Evolutionary conservation across 768 basidiomycete species (phyloP).

Genomic region (Mycena galopus): DNA sequence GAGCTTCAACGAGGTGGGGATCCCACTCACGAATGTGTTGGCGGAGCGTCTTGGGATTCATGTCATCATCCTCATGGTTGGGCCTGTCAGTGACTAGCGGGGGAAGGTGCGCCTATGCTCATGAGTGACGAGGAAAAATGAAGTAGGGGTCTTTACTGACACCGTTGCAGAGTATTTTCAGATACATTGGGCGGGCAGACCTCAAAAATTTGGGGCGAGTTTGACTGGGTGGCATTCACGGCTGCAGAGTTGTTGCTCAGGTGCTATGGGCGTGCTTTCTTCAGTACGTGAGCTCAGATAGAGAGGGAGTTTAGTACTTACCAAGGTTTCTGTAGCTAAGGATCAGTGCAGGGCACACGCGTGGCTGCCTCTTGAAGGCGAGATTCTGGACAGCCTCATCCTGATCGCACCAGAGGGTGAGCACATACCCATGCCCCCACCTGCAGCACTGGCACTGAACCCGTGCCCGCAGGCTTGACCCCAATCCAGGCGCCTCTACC

Average conservation of each 20-base stretch:
- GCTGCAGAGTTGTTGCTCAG: constrained; percentile 2
- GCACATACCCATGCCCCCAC: not conserved
- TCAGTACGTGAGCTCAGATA: not conserved
- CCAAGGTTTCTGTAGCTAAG: not conserved
- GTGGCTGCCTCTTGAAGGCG: not conserved
- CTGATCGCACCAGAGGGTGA: not conserved
- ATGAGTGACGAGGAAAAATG: not conserved
- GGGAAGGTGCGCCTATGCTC: constrained; percentile 3
- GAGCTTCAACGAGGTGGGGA: not conserved
- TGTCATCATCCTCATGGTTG: not conserved
- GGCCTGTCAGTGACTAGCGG: not conserved
- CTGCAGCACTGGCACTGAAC: too few relatives aligned
- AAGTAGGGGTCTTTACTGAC: not conserved
- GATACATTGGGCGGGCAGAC: not conserved
- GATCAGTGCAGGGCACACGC: not conserved
- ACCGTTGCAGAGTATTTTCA: not conserved
- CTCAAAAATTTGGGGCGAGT: not conserved
- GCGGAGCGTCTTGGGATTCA: not conserved
- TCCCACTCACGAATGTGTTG: constrained; percentile 2
- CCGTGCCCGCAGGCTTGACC: not conserved
- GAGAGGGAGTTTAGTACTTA: not conserved
- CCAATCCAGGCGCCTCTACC: too few relatives aligned
- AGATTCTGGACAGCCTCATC: not conserved
- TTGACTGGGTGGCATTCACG: not conserved
- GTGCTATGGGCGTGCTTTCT: constrained; percentile 2